Base-by-base conservation (phyloP, 1,284 basidiomycete species). In the Chalciporus sp. region DNA sequence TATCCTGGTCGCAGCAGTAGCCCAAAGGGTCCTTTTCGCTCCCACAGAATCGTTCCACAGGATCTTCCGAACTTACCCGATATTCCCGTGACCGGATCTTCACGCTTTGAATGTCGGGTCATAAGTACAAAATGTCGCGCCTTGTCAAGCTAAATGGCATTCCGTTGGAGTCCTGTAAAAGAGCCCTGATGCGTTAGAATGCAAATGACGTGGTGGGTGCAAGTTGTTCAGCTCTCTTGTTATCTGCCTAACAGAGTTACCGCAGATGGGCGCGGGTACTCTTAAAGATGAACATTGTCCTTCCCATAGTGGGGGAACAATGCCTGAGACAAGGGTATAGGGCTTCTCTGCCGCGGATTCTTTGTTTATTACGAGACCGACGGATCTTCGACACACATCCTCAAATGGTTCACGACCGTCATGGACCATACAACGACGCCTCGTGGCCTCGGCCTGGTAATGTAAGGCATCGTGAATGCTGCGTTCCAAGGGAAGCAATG, bases 221-320 rank as follows among this genome's bases (percentile, higher is more conserved):
- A 35, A 46, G 23, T 53, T 28, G 31, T 44, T 53, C 44, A 39
- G 50, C 42, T 42, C 42, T 42, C 56, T 27, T 51, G 27, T 47
- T 47, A 12, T 47, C 58, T 52, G 53, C 55, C 62, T 58, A 57
- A 67, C 57, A 54, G 56, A 64, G 48, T 53, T 50, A 51, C 33
- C 42, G 51, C 61, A 64, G 61, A 61, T 63, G 39, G 58, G 52
- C 59, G 37, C 59, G 37, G 20, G 43, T 56, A 14, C 56, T 48
- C 47, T 59, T 49, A 55, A 57, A 55, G 42, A 46, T 42, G 58
- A 52, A 65, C 66, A 59, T 68, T 67, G 66, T 59, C 48, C 57
- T 64, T 71, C 20, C 68, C 64, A 61, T 67, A 69, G 65, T 17
- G 20, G 64, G 69, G 55, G 55, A 58, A 71, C 69, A 67, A 64